Evolutionary conservation across 2,329 filamentous ascomycete genomes (phyloP).

Genomic region (Ophiostoma populinum): DNA sequence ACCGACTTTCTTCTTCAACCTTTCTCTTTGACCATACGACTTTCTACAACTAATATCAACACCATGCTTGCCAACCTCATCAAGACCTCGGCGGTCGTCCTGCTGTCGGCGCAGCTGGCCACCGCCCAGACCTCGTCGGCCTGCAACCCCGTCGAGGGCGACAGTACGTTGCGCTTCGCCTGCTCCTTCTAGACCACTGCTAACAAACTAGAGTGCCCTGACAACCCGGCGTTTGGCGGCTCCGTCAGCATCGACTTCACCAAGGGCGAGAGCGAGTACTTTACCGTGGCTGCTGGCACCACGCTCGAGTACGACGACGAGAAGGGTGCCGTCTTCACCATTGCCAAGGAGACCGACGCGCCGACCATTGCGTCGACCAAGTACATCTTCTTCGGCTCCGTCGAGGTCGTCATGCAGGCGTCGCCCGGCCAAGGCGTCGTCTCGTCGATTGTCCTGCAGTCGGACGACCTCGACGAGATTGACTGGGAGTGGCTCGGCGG

Average conservation of each 20-base stretch:
- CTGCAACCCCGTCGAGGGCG: slow-evolving; percentile 37
- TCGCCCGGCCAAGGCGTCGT: slow-evolving; percentile 73
- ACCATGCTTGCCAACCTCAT: slow-evolving; percentile 30
- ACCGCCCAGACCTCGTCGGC: slow-evolving; percentile 38
- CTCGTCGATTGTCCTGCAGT: slow-evolving; percentile 78
- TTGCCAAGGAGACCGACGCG: slow-evolving; percentile 46
- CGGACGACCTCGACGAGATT: slow-evolving; percentile 81
- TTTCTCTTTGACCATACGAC: slow-evolving; percentile 3
- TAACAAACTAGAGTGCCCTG: slow-evolving; percentile 38
- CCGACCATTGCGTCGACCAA: slow-evolving; percentile 61
- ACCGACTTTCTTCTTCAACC: slow-evolving; percentile 3
- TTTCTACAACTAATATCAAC: slow-evolving; percentile 4
- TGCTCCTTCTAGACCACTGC: too few species aligned
- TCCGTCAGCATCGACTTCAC: slow-evolving; percentile 54
- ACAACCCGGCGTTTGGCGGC: slow-evolving; percentile 60
- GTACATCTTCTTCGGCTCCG: slow-evolving; percentile 93
- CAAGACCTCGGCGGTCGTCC: slow-evolving; percentile 26
- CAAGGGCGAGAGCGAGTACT: slow-evolving; percentile 44
- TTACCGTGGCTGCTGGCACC: slow-evolving; percentile 30
- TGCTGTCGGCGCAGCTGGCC: slow-evolving; percentile 28
- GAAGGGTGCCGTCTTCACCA: slow-evolving; percentile 43
- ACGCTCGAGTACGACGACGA: slow-evolving; percentile 26
- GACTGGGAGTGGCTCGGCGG: slow-evolving; percentile 93
- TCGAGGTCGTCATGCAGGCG: slow-evolving; percentile 64
- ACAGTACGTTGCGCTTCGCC: slow-evolving; percentile 16